Evolutionary conservation across 2,329 filamentous ascomycete species (phyloP).

Genomic region (Aureobasidium leucospermi): DNA sequence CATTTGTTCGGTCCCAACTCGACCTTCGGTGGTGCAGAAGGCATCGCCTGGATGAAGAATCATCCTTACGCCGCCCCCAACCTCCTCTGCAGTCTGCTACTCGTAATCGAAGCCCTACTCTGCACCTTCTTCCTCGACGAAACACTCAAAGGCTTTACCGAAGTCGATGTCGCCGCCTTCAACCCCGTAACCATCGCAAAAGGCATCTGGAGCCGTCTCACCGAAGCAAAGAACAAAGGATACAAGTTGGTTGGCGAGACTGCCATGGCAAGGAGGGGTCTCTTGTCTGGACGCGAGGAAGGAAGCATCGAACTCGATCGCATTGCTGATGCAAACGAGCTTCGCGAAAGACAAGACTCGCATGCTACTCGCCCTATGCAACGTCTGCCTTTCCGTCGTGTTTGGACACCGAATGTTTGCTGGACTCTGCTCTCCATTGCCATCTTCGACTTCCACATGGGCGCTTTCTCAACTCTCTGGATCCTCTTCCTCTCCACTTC

Average conservation of each 20-base stretch:
- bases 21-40: slow-evolving; percentile 44
- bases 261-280: slow-evolving; percentile 23
- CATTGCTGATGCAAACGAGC: slow-evolving; percentile 24
- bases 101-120: slow-evolving; percentile 45
- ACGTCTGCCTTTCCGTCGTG: slow-evolving; percentile 40
- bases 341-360: slow-evolving; percentile 17
- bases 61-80: slow-evolving; percentile 61
- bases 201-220: slow-evolving; percentile 17
- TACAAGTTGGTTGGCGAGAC: slow-evolving; percentile 23
- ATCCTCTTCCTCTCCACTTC: slow-evolving; percentile 71
- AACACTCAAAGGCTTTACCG: slow-evolving; percentile 29
- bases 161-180: slow-evolving; percentile 14
- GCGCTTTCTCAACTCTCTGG: slow-evolving; percentile 67
- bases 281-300: slow-evolving; percentile 24
- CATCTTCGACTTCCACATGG: slow-evolving; percentile 66
- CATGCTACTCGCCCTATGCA: slow-evolving; percentile 31
- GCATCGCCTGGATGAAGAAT: slow-evolving; percentile 52
- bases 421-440: slow-evolving; percentile 55
- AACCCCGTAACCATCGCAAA: slow-evolving; percentile 21
- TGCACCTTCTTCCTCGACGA: slow-evolving; percentile 57
- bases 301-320: slow-evolving; percentile 28
- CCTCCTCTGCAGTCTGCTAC: slow-evolving; percentile 51
- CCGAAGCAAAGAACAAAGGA: slow-evolving; percentile 22
- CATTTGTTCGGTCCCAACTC: slow-evolving; percentile 51
- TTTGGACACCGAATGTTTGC: slow-evolving; percentile 49